Percentiles rank a stretch among this genome's conserved stretches.
These are phyloP conservation scores for Xerophyta viscosa DNA, from an alignment of 106 monocot species.

Conservation along the genomic window DNA sequence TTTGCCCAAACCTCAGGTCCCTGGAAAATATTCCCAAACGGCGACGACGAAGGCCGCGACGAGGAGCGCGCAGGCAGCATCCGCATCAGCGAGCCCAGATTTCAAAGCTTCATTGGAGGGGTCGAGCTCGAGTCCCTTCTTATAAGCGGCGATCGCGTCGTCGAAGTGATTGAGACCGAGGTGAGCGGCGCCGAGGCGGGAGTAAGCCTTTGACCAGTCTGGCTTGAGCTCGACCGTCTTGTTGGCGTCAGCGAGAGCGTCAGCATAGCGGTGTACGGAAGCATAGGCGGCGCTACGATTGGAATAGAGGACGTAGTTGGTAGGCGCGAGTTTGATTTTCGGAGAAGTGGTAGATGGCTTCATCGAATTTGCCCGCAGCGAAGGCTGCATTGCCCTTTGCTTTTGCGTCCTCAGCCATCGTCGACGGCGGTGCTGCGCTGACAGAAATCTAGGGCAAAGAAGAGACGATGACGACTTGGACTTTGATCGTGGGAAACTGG, in stretches of 20 bases:
- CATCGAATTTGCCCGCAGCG: constrained; percentile 64
- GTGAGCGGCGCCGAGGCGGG: constrained; percentile 90
- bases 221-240: constrained; percentile 91
- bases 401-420: constrained; percentile 93
- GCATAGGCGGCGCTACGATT: constrained; percentile 95
- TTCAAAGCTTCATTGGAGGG: constrained; percentile 77
- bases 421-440: no score
- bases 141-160: constrained; percentile 57
- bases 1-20: constrained; percentile 92
- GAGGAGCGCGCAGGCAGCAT: constrained; percentile 15
- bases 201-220: constrained; percentile 87
- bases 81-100: constrained; percentile 77
- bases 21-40: constrained; percentile 79
- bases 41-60: constrained; percentile 13
- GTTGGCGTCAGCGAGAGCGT: constrained; percentile 67
- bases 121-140: constrained; percentile 70
- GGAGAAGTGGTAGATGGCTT: constrained; percentile 68
- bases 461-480: no score
- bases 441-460: no score
- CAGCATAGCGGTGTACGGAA: constrained; percentile 63
- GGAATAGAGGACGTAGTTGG: constrained; percentile 94
- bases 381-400: constrained; percentile 95
- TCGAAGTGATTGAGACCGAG: constrained; percentile 55
- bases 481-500: no score
- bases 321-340: constrained; percentile 65